Evolutionary conservation across 371 early-diverging fungal species (phyloP), one percentile per base, ranked within the genome.

Genomic region (Mortierella sp.): DNA sequence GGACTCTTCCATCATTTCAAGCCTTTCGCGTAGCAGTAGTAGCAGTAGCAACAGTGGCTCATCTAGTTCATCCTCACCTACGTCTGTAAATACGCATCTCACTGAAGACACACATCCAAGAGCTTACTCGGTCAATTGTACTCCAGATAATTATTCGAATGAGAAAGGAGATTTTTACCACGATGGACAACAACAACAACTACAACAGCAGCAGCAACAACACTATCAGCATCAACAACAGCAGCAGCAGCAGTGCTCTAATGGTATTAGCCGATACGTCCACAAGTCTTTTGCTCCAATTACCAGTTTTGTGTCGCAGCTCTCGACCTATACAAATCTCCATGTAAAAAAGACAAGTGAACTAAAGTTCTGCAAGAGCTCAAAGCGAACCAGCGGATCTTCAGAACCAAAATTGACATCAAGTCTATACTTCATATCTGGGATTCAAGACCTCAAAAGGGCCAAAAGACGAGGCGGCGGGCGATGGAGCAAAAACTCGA

Each of bases 401-500:
- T 45, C 45, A 45, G 45, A 53, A 22, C n/a, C 42, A 47, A 17
- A 22, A 1, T 22, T 54, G 10, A 29, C 55, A 1, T 43, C 68
- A 17, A 55, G 42, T 54, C 7, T 49, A 3, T 56, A 54, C 57
- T 29, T 43, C 23, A 47, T 42, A 40, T 32, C 29, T 31, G 66
- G 60, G n/a, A 35, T 67, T 34, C 19, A 34, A 8, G 60, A 60
- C 23, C 60, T 42, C 49, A 35, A 49, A 49, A 57, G 40, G 5
- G 23, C 35, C 51, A 47, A 61, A 15, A 53, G 49, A 37, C 34
- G 43, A 2, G 51, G 23, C 19, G 54, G 51, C 7, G 56, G 62
- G 0, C 32, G 61, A 22, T 58, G 64, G 8, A 35, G 37, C n/a
- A 69, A 53, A 40, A 40, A 56, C 3, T 51, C 63, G 4, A 85